A percentile compares a stretch with the other conserved stretches of the same genome.
Conservation (phyloP, 1,284 basidiomycete genomes). For the Microbotryum silenes-acaulis region DNA sequence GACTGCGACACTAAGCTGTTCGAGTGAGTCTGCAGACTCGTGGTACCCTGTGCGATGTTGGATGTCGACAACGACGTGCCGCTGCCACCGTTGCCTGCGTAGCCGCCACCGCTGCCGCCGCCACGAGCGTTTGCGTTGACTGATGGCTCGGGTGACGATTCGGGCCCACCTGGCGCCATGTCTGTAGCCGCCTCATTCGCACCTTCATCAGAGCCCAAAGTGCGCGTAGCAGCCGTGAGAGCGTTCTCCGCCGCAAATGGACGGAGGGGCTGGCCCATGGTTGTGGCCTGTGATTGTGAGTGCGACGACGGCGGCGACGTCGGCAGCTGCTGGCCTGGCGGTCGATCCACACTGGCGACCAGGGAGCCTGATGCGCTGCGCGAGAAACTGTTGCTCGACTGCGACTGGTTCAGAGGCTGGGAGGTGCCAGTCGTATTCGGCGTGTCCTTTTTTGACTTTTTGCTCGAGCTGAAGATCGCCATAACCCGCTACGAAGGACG, state of each 20-base stretch:
- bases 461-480: conserved; percentile 3
- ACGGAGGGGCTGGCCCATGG: not conserved
- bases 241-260: not conserved
- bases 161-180: too few species aligned
- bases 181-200: too few species aligned
- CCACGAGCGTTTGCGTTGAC: too few species aligned
- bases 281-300: not conserved
- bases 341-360: not conserved
- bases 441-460: not conserved
- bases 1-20: not conserved
- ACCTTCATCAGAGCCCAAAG: too few species aligned
- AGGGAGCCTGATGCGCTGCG: conserved; percentile 1
- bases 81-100: too few species aligned
- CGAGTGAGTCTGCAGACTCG: too few species aligned
- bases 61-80: too few species aligned
- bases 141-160: too few species aligned
- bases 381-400: not conserved
- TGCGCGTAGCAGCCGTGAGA: not conserved
- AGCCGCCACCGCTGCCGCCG: too few species aligned
- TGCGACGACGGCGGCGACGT: not conserved
- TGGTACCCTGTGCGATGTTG: too few species aligned
- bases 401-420: not conserved
- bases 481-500: not conserved
- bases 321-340: not conserved
- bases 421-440: not conserved